Evolutionary conservation across 2,329 filamentous ascomycete genomes (phyloP), one percentile per base, ranked within the genome.

Genomic region (Elsinoe ampelina): DNA sequence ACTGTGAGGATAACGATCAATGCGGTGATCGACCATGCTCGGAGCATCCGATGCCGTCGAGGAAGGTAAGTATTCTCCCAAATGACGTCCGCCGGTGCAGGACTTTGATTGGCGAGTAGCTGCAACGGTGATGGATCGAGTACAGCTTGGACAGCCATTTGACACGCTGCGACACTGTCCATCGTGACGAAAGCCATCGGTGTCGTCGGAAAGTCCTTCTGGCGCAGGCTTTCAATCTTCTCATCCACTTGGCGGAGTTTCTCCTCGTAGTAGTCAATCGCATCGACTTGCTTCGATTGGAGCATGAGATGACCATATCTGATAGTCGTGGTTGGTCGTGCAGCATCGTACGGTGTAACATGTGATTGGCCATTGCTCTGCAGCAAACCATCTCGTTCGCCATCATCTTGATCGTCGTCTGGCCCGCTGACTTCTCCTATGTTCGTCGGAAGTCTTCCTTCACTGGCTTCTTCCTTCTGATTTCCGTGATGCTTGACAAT

Each of bases 111-210:
- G 7, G 92, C 91, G 55, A 95, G 76, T 5, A 98, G 79, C 59
- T 87, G 86, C 58, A 91, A 85, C 0, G 95, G 93, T 10, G 87
- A 85, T 2, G 93, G 90, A 66, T 97, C 92, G 55, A 98, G 83
- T 10, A 95, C 85, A 3, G 93, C 91, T 71, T 98, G 93, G 42
- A 95, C 89, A 20, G 91, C 89, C 90, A 97, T 95, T 73, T 98
- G 93, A 61, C 81, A 83, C 17, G 91, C 86, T 12, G 91, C 88
- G 51, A 95, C 93, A 2, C 89, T 93, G 73, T 96, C 89, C 89
- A 98, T 95, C 0, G 93, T 97, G 38, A 98, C 88, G 70, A 98
- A 96, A 1, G 95, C 95, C 59, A 95, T 80, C 50, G 92, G 86
- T 0, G 85, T 91, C 0, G 93, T 78, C 5, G 79, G 74, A 64